Percentiles rank a stretch among this genome's conserved stretches.
Conservation (phyloP, 441 rosid genomes). For the Croton laevigatus region DNA sequence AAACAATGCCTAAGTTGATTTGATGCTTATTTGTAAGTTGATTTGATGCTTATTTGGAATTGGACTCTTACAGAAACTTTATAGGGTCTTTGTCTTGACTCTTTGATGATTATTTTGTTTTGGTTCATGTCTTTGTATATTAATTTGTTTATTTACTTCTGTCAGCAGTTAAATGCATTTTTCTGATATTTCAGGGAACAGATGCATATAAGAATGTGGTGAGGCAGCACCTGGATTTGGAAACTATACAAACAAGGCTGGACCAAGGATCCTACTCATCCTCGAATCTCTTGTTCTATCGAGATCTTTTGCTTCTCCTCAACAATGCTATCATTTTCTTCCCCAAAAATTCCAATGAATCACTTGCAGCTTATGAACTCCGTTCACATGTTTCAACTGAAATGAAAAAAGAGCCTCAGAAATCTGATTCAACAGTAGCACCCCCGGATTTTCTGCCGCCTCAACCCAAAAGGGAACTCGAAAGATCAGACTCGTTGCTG, state of each 20-base stretch:
- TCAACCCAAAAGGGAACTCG: slow-evolving; percentile 27
- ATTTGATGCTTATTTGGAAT: no score
- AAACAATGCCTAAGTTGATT: no score
- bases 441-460: slow-evolving; percentile 4
- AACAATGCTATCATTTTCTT: slow-evolving; percentile 36
- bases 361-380: slow-evolving; percentile 30
- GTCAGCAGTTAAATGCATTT: no score
- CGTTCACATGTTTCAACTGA: slow-evolving; percentile 29
- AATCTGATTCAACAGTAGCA: slow-evolving; percentile 12
- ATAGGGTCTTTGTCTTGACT: neutral
- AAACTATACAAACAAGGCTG: slow-evolving; percentile 34
- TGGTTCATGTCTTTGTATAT: neutral
- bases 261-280: slow-evolving; percentile 37
- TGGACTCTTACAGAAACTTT: neutral
- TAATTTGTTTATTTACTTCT: no score
- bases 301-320: slow-evolving; percentile 45
- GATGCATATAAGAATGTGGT: slow-evolving; percentile 33
- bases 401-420: slow-evolving; percentile 19
- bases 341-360: slow-evolving; percentile 29
- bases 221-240: slow-evolving; percentile 43
- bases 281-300: slow-evolving; percentile 26
- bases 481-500: slow-evolving; percentile 40
- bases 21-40: no score
- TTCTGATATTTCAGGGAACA: slow-evolving; percentile 32
- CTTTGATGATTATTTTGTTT: neutral